Conservation (phyloP, 2,329 filamentous ascomycete species). For the Rhinocladiella similis region DNA sequence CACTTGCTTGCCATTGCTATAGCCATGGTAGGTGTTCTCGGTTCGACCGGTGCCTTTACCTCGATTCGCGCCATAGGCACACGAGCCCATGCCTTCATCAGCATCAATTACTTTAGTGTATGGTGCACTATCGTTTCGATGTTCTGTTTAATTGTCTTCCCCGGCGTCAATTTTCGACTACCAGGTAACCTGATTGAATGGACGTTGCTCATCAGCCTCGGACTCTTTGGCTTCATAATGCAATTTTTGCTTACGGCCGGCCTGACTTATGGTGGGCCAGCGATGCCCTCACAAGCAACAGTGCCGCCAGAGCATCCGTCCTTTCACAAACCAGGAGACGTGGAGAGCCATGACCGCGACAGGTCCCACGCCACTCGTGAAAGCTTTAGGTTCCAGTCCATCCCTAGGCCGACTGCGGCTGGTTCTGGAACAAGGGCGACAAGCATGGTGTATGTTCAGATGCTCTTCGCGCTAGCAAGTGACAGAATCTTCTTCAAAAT, state of each 20-base stretch:
- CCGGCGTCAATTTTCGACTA: constrained; percentile 58
- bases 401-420: constrained; percentile 29
- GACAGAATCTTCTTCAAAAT: constrained; percentile 65
- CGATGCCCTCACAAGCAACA: constrained; percentile 19
- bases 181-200: constrained; percentile 61
- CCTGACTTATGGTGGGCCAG: constrained; percentile 67
- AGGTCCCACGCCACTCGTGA: too few relatives aligned
- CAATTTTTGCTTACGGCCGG: constrained; percentile 84
- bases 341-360: constrained; percentile 7
- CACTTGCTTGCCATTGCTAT: constrained; percentile 69
- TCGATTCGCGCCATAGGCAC: constrained; percentile 77
- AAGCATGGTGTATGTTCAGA: constrained; percentile 69
- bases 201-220: constrained; percentile 67
- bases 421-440: constrained; percentile 52
- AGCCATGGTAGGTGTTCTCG: constrained; percentile 75
- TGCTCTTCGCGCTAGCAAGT: constrained; percentile 66
- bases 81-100: constrained; percentile 77
- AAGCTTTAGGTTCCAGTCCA: too few relatives aligned
- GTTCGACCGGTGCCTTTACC: constrained; percentile 73
- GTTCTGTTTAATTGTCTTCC: constrained; percentile 58
- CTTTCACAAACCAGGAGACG: constrained; percentile 6
- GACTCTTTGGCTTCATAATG: constrained; percentile 74
- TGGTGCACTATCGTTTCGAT: constrained; percentile 69
- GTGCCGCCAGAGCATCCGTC: not conserved
- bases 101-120: constrained; percentile 78